A percentile compares a stretch with the other conserved stretches of the same genome.
phyloP scores from a whole-genome alignment of 441 rosid species.

The Syzygium syzygioides region DNA sequence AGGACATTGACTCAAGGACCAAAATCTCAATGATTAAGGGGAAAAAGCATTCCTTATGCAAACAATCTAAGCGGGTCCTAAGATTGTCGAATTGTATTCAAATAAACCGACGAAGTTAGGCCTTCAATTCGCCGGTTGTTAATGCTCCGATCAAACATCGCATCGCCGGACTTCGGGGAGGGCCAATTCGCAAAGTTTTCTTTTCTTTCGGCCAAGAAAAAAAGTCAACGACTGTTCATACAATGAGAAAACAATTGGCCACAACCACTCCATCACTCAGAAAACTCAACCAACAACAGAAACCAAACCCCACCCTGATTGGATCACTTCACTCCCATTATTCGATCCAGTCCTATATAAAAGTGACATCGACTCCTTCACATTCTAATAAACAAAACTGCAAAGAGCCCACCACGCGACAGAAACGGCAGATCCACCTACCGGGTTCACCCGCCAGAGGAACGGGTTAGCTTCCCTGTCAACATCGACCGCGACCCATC shows the following conservation, averaged over 20 bases:
- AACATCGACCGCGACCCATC: not conserved
- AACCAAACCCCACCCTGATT: not conserved
- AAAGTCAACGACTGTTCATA: not conserved
- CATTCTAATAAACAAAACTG: not conserved
- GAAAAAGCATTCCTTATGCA: not conserved
- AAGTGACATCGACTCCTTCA: not conserved
- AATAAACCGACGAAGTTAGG: not conserved
- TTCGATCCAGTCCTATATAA: not conserved
- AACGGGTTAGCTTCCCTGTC: not conserved
- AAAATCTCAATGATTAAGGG: not conserved
- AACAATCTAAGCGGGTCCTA: not conserved
- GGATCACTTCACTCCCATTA: not conserved
- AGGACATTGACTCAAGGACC: not conserved
- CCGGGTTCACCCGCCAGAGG: not conserved
- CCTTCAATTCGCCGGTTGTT: not conserved
- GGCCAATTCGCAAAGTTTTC: not conserved
- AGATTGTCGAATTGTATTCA: not conserved
- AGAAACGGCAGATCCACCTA: not conserved
- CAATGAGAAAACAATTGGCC: not conserved
- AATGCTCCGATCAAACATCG: not conserved
- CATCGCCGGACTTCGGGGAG: not conserved
- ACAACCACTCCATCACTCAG: not conserved
- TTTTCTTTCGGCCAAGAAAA: not conserved
- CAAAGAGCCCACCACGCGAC: not conserved
- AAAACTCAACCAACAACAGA: not conserved